phyloP scores from a whole-genome alignment of 2,329 filamentous ascomycete species.

The Colletotrichum lindemuthianum region DNA sequence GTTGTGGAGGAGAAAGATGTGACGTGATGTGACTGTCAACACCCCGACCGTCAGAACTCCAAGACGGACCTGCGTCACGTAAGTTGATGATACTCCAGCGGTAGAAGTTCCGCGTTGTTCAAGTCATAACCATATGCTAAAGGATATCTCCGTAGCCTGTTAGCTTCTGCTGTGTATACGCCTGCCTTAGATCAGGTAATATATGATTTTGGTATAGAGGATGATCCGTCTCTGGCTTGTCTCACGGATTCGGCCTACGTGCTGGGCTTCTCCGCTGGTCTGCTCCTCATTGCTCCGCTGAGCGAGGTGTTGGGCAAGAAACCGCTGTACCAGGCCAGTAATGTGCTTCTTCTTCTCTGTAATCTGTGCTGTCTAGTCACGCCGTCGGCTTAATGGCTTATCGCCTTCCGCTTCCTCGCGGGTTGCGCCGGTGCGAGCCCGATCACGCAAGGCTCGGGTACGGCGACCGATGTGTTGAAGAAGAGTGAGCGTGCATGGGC shows the following conservation, averaged over 20 bases:
- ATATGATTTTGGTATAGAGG: slow-evolving; percentile 11
- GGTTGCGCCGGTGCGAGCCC: slow-evolving; percentile 22
- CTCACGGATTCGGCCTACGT: slow-evolving; percentile 26
- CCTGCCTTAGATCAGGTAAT: slow-evolving; percentile 19
- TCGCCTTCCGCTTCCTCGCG: slow-evolving; percentile 23
- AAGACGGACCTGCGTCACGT: slow-evolving; percentile 19
- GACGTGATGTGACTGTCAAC: neutral
- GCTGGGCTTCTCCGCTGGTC: slow-evolving; percentile 23
- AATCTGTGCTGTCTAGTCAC: slow-evolving; percentile 22
- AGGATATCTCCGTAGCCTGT: neutral
- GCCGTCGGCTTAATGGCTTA: slow-evolving; percentile 18
- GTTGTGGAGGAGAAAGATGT: neutral
- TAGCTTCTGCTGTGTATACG: slow-evolving; percentile 30
- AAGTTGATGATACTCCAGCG: neutral
- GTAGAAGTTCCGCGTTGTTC: no score
- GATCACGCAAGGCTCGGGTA: slow-evolving; percentile 21
- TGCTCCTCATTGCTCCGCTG: slow-evolving; percentile 16
- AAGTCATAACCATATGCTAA: no score
- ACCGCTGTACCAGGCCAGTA: slow-evolving; percentile 15
- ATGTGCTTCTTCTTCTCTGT: slow-evolving; percentile 16
- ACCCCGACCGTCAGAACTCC: neutral
- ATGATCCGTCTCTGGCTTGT: slow-evolving; percentile 10
- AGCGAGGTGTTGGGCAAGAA: slow-evolving; percentile 10
- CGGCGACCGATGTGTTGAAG: slow-evolving; percentile 17
- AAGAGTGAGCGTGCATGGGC: slow-evolving; percentile 17